These are phyloP conservation scores for Tulasnella sp. DNA, from an alignment of 768 basidiomycete species.

Conservation along the genomic window DNA sequence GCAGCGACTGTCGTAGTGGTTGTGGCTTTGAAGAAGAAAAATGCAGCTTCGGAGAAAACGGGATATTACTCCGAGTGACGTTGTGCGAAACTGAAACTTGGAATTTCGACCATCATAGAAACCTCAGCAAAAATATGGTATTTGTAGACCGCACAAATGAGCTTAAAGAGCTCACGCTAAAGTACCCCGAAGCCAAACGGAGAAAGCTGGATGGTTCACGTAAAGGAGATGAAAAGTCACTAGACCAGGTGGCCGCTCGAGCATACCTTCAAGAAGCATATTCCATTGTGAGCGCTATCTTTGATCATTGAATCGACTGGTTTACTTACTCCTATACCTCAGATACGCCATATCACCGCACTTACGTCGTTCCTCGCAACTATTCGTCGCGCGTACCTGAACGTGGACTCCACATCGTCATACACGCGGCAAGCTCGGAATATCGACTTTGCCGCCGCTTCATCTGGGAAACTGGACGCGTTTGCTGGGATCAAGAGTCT, in stretches of 20 bases:
- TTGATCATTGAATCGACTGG: background rate
- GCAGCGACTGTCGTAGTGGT: too few species aligned
- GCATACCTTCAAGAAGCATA: constrained; percentile 67
- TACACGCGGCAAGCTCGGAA: constrained; percentile 40
- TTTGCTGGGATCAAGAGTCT: constrained; percentile 60
- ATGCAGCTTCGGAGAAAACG: too few species aligned
- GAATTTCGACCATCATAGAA: too few species aligned
- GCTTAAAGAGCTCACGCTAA: constrained; percentile 41
- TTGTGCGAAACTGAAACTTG: too few species aligned
- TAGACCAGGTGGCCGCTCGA: constrained; percentile 35
- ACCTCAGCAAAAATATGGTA: too few species aligned
- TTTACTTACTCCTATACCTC: constrained; percentile 6
- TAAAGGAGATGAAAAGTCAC: constrained; percentile 28
- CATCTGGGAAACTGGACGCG: constrained; percentile 29
- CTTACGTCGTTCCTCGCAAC: constrained; percentile 57
- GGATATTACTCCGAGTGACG: too few species aligned
- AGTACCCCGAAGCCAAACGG: constrained; percentile 24
- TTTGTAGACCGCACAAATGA: constrained; percentile 47
- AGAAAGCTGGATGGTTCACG: constrained; percentile 10
- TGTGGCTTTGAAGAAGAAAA: too few species aligned
- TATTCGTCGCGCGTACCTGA: constrained; percentile 80
- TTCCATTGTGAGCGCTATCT: constrained; percentile 39
- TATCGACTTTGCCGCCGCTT: constrained; percentile 40
- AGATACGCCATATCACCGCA: constrained; percentile 64
- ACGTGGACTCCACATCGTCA: constrained; percentile 51